These are phyloP conservation scores for Dendrobium huoshanense DNA, from an alignment of 106 monocot species.

Conservation along the genomic window DNA sequence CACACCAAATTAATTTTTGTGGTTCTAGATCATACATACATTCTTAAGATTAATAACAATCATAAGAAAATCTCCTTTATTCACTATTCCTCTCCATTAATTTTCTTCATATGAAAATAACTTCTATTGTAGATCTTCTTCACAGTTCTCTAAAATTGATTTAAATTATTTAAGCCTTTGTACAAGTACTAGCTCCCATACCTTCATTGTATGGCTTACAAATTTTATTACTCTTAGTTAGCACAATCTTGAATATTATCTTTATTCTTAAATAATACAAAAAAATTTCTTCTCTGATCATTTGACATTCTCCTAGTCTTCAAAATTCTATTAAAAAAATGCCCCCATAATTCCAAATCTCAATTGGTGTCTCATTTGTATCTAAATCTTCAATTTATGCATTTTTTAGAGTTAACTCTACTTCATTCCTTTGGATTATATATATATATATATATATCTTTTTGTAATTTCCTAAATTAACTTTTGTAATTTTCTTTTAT, in stretches of 20 bases:
- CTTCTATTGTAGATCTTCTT: too few relatives aligned
- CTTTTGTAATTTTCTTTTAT: not conserved
- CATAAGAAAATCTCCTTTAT: not conserved
- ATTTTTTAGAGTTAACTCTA: not conserved
- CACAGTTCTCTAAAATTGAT: not conserved
- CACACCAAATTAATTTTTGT: not conserved
- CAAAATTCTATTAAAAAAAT: too few relatives aligned
- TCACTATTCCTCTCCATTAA: not conserved
- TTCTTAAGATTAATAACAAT: not conserved
- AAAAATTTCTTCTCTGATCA: too few relatives aligned
- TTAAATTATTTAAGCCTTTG: too few relatives aligned
- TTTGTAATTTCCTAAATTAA: not conserved
- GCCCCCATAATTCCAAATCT: not conserved
- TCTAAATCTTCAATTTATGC: not conserved
- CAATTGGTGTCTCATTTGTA: not conserved
- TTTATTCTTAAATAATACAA: too few relatives aligned
- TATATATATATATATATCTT: not conserved
- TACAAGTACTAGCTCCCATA: too few relatives aligned
- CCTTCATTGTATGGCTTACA: too few relatives aligned
- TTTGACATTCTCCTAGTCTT: too few relatives aligned
- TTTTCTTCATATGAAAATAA: not conserved
- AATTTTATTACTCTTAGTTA: too few relatives aligned
- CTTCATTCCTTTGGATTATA: not conserved
- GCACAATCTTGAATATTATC: too few relatives aligned
- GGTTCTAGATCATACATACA: not conserved